Base-by-base conservation (phyloP, 2,329 filamentous ascomycete genomes). In the Botryotinia calthae region DNA sequence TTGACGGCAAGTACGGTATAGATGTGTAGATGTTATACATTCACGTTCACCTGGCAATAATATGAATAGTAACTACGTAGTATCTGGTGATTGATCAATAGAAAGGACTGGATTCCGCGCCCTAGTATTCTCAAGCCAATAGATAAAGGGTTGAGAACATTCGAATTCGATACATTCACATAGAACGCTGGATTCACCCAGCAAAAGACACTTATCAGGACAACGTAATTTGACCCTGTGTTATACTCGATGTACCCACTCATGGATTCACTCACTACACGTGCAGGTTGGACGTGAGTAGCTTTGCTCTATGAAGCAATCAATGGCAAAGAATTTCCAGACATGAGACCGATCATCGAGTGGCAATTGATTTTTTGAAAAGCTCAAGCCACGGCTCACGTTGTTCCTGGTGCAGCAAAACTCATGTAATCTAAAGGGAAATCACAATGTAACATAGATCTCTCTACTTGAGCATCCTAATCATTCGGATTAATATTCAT, bases 401-500 rank as follows among this genome's bases (percentile, higher is more conserved):
- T 14, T 46, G 14, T 34, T 66, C 5, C 14, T 20, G 16, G n/a
- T 20, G 42, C 22, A n/a, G 31, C 8, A 14, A 37, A 46, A 20
- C 44, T 25, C 28, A 22, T n/a, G 31, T 12, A 44, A 25, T 20
- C 12, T 2, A 9, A 63, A 8, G 58, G 9, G 25, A 54, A 67
- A 42, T 22, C 25, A 14, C 34, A 56, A 67, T 40, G 8, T 10
- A 54, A 22, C 25, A 34, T 7, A 28, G 5, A 16, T 40, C 25
- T 6, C 16, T 40, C 34, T 40, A 48, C 18, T 22, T 28, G 42
- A 9, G 28, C 16, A 31, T 18, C 34, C 10, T 22, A 25, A 16
- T 31, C n/a, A 40, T 42, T 40, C 20, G 65, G 18, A 67, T 67
- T 56, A 56, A 67, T 22, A 66, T 65, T 54, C 61, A 66, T 44